Base-by-base conservation (phyloP, 139 green algal genomes). In the Tetradesmus lagerheimii region DNA sequence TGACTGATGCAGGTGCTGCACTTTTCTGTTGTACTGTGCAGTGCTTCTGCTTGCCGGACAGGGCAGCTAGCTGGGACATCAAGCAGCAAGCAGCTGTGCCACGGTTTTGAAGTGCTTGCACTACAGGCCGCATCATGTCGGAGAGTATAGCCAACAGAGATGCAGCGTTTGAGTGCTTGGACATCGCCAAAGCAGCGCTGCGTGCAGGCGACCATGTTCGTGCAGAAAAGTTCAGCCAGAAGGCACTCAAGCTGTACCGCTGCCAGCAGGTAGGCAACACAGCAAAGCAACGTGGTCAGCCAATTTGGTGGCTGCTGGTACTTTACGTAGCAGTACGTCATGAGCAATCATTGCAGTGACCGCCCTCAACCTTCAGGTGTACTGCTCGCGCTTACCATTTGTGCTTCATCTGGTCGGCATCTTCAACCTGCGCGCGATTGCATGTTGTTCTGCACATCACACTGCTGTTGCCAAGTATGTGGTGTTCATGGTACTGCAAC, bases 211-310 rank as follows among this genome's bases (percentile, higher is more conserved):
- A 97, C 43, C 16, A 86, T 15, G 90, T 43, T 2, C 94, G 94
- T 66, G 95, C 95, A 2, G 75, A 92, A 31, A 90, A 92, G 43
- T 96, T 97, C 86, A 91, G 89, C 18, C 67, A 93, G 0, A 96
- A 96, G 47, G 95, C 94, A 4, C 86, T 92, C 80, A 93, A 91
- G 64, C 89, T 97, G 27, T 94, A 95, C 85, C 91, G 93, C 39
- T 93, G 88, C 43, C 85, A 92, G 27, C 84, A 95, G 90, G 93
- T 95, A 20, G 8, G 89, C n/a, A n/a, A n/a, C n/a, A n/a, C n/a
- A n/a, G n/a, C n/a, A n/a, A n/a, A n/a, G n/a, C n/a, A n/a, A n/a
- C n/a, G n/a, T n/a, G n/a, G n/a, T n/a, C n/a, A n/a, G n/a, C n/a
- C n/a, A n/a, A n/a, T n/a, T n/a, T n/a, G n/a, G n/a, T n/a, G n/a